These are phyloP conservation scores for Lithospermum erythrorhizon DNA, from an alignment of 257 asterid genomes.

Conservation along the genomic window DNA sequence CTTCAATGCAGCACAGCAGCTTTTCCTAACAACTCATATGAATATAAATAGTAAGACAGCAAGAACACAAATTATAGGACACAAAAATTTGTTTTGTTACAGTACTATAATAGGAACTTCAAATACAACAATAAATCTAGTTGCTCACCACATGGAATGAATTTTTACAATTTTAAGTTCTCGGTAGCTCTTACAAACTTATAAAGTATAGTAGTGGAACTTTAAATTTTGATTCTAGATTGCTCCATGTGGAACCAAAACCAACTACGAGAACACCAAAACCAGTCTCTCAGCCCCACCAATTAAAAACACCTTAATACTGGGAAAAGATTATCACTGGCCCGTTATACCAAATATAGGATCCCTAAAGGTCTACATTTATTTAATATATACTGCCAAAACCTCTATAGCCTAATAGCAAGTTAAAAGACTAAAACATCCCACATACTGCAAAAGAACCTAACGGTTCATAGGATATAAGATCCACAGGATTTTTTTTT, in stretches of 20 bases:
- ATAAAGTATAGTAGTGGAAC: neutral
- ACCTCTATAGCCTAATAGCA: neutral
- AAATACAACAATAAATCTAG: neutral
- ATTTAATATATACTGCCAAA: too few relatives aligned
- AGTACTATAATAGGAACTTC: neutral
- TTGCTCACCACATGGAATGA: neutral
- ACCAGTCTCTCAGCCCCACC: neutral
- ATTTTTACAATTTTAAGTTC: too few relatives aligned
- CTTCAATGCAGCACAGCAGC: conserved; percentile 54
- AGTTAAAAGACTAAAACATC: neutral
- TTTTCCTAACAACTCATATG: conserved; percentile 39
- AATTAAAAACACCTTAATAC: too few relatives aligned
- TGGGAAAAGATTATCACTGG: neutral
- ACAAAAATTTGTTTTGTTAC: neutral
- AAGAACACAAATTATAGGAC: neutral
- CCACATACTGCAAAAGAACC: too few relatives aligned
- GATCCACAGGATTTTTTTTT: neutral
- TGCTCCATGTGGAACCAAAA: neutral
- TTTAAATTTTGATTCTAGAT: neutral
- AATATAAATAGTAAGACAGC: conserved; percentile 6
- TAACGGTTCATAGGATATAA: too few relatives aligned
- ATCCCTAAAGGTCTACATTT: neutral
- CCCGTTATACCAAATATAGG: too few relatives aligned
- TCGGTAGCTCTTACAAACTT: too few relatives aligned
- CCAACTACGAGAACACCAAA: neutral